A percentile compares a stretch with the other conserved stretches of the same genome.
These are phyloP conservation scores for Histomonas meleagridis DNA, from an alignment of 208 protist species.

Conservation along the genomic window DNA sequence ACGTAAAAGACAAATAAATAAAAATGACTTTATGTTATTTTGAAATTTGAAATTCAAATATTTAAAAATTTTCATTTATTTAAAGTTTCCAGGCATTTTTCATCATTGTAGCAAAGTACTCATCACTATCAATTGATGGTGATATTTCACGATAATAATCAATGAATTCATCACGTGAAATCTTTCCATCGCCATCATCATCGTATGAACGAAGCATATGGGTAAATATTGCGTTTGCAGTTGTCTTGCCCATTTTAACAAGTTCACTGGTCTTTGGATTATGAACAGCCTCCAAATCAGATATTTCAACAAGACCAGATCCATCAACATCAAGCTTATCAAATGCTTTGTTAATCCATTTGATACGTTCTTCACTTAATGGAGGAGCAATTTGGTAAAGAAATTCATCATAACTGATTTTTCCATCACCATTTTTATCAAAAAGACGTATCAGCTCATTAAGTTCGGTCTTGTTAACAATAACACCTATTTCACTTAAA, in stretches of 20 bases:
- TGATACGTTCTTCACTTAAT: background rate
- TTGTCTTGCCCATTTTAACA: background rate
- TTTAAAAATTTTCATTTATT: too few species aligned
- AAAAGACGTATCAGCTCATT: background rate
- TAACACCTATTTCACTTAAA: background rate
- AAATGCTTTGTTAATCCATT: background rate
- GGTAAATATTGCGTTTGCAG: background rate
- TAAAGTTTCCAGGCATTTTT: constrained; percentile 32
- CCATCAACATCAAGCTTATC: background rate
- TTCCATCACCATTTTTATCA: background rate
- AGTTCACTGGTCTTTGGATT: background rate
- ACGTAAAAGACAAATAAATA: too few species aligned
- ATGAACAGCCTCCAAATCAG: constrained; percentile 5
- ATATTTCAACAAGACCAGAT: background rate
- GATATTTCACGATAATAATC: constrained; percentile 11
- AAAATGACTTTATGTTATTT: too few species aligned
- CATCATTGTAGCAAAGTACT: background rate
- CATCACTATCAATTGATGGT: constrained; percentile 18
- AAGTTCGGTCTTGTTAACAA: background rate
- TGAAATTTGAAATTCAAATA: too few species aligned
- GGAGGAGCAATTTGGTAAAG: background rate
- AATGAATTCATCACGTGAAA: constrained; percentile 24
- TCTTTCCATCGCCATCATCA: constrained; percentile 20
- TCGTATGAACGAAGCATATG: background rate
- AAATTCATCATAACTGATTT: background rate